Conservation (phyloP, 192 early-diverging fungal species). For the Backusella tarrabulga region DNA sequence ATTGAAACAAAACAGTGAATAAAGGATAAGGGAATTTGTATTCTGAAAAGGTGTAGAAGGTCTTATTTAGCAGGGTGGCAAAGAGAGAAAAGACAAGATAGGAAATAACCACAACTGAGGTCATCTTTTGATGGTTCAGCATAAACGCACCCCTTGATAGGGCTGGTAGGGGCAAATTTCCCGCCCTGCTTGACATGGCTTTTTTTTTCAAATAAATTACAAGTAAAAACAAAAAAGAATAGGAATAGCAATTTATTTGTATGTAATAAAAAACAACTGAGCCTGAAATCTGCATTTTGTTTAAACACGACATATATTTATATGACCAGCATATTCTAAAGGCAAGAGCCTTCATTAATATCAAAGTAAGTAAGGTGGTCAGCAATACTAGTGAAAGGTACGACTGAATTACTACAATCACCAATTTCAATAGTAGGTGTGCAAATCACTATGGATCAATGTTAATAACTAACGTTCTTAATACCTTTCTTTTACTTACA, state of each 20-base stretch:
- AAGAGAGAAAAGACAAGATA: constrained; percentile 54
- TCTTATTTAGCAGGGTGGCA: constrained; percentile 59
- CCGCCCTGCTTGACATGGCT: background rate
- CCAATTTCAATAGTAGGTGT: constrained; percentile 9
- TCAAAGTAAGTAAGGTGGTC: constrained; percentile 23
- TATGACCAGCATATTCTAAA: background rate
- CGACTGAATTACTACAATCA: constrained; percentile 24
- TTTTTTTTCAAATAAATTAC: background rate
- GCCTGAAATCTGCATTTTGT: background rate
- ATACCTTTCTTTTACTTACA: background rate
- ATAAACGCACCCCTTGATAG: constrained; percentile 23
- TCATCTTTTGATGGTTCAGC: background rate
- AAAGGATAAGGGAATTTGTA: constrained; percentile 60
- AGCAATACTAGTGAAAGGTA: constrained; percentile 7
- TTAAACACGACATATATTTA: background rate
- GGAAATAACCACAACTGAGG: background rate
- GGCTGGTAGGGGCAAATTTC: background rate
- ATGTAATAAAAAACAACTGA: background rate
- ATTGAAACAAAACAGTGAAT: constrained; percentile 59
- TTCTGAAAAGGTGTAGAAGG: constrained; percentile 31
- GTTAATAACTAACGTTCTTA: background rate
- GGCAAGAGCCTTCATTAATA: constrained; percentile 4
- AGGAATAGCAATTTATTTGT: background rate
- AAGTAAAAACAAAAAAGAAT: background rate
- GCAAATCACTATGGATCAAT: constrained; percentile 8